Evolutionary conservation across 305 asterid species (phyloP), one percentile per base, ranked within the genome.

Genomic region (Solanum hybrid): DNA sequence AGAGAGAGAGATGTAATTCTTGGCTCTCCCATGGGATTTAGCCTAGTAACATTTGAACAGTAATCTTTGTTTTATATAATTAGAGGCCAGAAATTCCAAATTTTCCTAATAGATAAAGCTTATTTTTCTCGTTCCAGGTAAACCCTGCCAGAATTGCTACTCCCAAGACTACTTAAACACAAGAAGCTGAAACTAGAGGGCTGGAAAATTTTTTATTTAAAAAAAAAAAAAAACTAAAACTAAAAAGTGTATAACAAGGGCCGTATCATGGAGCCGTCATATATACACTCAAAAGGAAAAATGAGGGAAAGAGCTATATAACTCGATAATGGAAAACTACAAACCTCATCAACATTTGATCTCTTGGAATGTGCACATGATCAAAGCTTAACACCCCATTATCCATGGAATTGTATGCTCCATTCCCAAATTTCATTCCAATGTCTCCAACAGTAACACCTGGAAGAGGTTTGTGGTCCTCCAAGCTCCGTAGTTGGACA

Each of bases 371-470:
- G 46, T 98, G 98, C 92, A 98, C 96, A 86, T 93, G 94, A 93
- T 97, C 97, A 91, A 98, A 94, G 94, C 95, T 96, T 92, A 98
- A 89, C 18, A 98, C 97, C 36, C 99, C 99, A 92, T 98, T 98
- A 95, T 98, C 99, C 99, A 97, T 95, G 90, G 97, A 94, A 93
- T 98, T 98, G 94, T 96, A 97, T 36, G 97, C 99, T 90, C 98
- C 99, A 90, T 95, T 98, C 83, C 99, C 99, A 90, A 98, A 98
- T 94, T 98, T 98, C 97, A 94, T 95, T 91, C 99, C 99, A 90
- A 98, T 96, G 89, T 98, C 99, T 90, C 98, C 99, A 92, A 98
- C 89, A 33, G 99, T 98, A 89, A 98, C 90, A 75, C 99, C 98
- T 36, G 98, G 97, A 92, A 96, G 97, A 89, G 99, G 98, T 42